Conservation (phyloP, 495 filamentous ascomycete genomes). For the Penicillium crystallinum region DNA sequence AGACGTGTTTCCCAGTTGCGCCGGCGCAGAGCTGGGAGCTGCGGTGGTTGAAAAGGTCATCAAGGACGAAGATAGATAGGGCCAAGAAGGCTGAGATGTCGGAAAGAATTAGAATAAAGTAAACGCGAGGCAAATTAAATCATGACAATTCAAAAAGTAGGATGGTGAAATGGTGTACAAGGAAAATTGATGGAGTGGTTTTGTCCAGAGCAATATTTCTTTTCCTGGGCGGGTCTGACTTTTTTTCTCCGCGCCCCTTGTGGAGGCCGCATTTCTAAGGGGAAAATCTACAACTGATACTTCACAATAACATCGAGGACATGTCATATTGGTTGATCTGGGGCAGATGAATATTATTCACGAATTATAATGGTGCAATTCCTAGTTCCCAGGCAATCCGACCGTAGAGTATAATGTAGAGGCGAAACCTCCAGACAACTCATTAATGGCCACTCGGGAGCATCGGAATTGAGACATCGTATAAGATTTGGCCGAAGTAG, state of each 20-base stretch:
- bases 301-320: not conserved
- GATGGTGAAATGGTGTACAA: conserved; percentile 2
- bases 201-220: conserved; percentile 1
- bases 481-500: too few relatives aligned
- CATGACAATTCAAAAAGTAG: not conserved
- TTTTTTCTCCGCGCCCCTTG: not conserved
- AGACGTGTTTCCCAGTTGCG: conserved; percentile 17
- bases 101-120: not conserved
- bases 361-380: not conserved
- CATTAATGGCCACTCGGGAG: not conserved
- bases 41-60: conserved; percentile 18
- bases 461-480: not conserved
- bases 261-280: conserved; percentile 4
- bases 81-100: not conserved
- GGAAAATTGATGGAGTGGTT: not conserved
- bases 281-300: not conserved
- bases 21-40: conserved; percentile 25
- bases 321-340: not conserved
- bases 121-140: not conserved
- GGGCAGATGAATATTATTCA: not conserved
- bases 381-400: not conserved
- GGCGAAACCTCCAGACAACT: not conserved
- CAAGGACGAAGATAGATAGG: not conserved
- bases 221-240: conserved; percentile 2
- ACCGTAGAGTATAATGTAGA: not conserved